Evolutionary conservation across 176 grass and related monocot species (phyloP), one percentile per base, ranked within the genome.

Genomic region (Cenchrus fungigraminus): DNA sequence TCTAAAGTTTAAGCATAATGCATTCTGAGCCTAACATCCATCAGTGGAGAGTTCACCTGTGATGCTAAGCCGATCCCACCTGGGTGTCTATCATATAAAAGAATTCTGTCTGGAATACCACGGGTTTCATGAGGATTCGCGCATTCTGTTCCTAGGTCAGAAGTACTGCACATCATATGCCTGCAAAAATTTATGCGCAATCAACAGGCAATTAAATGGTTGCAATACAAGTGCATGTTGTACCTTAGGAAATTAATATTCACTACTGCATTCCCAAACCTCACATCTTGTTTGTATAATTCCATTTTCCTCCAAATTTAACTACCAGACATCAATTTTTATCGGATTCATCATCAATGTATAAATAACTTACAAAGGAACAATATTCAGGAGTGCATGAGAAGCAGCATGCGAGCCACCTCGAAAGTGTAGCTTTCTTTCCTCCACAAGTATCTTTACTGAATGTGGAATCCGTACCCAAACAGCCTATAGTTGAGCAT

Each of bases 81-180:
- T 53, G 93, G 96, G 65, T 95, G 93, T 77, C 63, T 89, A 80
- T 98, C 96, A 40, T 94, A 98, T 78, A 98, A 81, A 40, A 95
- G 87, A 86, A 94, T 83, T 87, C 96, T 95, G 76, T 92, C 81
- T 7, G 88, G 88, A 82, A 85, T 85, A 74, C 80, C 77, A 79
- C 89, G 93, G 67, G 82, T 89, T 87, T 91, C 89, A 90, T 95
- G 84, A 62, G 96, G 93, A 85, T 98, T 91, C 3, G 82, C 88
- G 22, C 96, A 98, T 81, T 95, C 96, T 54, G 93, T 95, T 54
- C 89, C 96, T 71, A 95, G 76, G 61, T 98, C 96, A 59, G 89
- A 93, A 79, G 85, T 68, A 85, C 84, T 91, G 73, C 93, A 98
- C 81, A 91, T 92, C 76, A 95, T 85, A 90, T 95, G 86, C 85